phyloP scores from a whole-genome alignment of 2,329 filamentous ascomycete genomes.

The Cladosporium phlei region DNA sequence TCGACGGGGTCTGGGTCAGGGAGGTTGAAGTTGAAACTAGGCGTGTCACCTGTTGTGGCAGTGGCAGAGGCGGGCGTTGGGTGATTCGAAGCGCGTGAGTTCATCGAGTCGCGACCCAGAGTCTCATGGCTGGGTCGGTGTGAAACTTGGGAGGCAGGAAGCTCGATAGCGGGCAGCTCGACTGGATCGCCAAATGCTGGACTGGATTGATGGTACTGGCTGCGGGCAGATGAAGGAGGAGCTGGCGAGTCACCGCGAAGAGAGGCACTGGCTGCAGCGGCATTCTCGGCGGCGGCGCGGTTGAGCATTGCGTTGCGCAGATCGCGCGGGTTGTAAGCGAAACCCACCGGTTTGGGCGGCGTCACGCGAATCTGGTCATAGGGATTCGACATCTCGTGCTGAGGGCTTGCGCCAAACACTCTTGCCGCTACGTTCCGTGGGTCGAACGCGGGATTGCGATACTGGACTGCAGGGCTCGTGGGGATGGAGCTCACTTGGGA shows the following conservation, averaged over 20 bases:
- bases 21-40: conserved; percentile 3
- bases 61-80: neutral
- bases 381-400: neutral
- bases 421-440: conserved; percentile 1
- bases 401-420: conserved; percentile 7
- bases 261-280: conserved; percentile 5
- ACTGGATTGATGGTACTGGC: neutral
- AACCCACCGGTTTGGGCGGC: conserved; percentile 12
- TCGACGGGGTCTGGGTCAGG: conserved; percentile 8
- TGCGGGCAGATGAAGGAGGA: neutral
- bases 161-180: conserved; percentile 2
- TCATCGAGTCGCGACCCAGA: conserved; percentile 3
- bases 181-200: conserved; percentile 1
- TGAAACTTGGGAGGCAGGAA: neutral
- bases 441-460: conserved; percentile 14
- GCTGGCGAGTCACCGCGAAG: neutral
- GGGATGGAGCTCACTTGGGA: conserved; percentile 6
- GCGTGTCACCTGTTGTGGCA: neutral
- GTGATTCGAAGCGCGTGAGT: conserved; percentile 1
- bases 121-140: conserved; percentile 7
- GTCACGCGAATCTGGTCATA: neutral
- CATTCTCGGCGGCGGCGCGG: conserved; percentile 5
- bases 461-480: conserved; percentile 9
- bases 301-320: conserved; percentile 16
- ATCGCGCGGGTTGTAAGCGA: conserved; percentile 15